These are phyloP conservation scores for Starmera amethionina DNA, from an alignment of 805 yeast species.

Conservation along the genomic window DNA sequence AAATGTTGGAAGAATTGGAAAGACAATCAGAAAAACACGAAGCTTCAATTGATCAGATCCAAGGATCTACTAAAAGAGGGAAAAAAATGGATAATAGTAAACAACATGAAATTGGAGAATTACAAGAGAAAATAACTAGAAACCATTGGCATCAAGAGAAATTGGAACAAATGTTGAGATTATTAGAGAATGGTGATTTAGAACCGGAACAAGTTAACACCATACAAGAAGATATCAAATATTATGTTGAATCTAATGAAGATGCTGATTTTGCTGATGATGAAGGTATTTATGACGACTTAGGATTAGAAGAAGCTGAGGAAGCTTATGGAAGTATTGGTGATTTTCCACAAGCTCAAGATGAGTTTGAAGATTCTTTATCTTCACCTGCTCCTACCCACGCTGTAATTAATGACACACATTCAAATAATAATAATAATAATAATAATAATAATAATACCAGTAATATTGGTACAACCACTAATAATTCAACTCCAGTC, in stretches of 20 bases:
- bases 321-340: conserved; percentile 44
- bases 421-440: conserved; percentile 1
- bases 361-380: conserved; percentile 5
- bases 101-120: conserved; percentile 51
- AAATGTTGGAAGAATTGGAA: conserved; percentile 67
- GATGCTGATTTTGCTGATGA: conserved; percentile 91
- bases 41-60: conserved; percentile 52
- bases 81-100: conserved; percentile 44
- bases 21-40: conserved; percentile 75
- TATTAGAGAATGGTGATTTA: conserved; percentile 70
- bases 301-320: conserved; percentile 56
- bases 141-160: conserved; percentile 71
- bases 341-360: conserved; percentile 17
- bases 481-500: neutral
- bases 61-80: conserved; percentile 44
- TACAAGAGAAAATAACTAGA: conserved; percentile 55
- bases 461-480: conserved; percentile 7
- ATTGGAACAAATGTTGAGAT: conserved; percentile 67
- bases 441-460: neutral
- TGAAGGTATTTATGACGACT: conserved; percentile 82
- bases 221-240: conserved; percentile 81
- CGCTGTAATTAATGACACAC: conserved; percentile 1
- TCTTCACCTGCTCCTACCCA: conserved; percentile 24
- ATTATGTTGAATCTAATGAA: conserved; percentile 88
- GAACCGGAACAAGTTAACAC: conserved; percentile 69